Percentiles rank a stretch among this genome's conserved stretches.
These are phyloP conservation scores for Mrakia gelida DNA, from an alignment of 768 basidiomycete genomes.

Conservation along the genomic window DNA sequence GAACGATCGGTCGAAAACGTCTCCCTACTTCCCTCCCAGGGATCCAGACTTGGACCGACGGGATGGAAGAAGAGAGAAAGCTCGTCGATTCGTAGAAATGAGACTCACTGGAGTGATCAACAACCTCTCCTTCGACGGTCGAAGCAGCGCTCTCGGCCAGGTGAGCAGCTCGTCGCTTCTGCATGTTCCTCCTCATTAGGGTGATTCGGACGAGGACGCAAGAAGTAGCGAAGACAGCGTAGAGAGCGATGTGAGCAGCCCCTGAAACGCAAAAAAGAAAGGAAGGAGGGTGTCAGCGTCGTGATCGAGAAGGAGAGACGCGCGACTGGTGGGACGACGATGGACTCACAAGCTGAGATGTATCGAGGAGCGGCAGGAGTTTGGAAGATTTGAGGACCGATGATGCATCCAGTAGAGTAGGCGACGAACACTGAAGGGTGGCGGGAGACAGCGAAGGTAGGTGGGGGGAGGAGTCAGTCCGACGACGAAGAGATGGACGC, in stretches of 20 bases:
- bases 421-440: not conserved
- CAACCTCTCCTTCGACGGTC: not conserved
- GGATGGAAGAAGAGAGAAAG: no score
- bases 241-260: slow-evolving; percentile 45
- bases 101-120: not conserved
- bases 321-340: not conserved
- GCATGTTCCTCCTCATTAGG: slow-evolving; percentile 47
- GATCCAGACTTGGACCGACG: no score
- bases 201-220: slow-evolving; percentile 49
- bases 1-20: slow-evolving; percentile 30
- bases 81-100: not conserved
- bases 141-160: slow-evolving; percentile 33
- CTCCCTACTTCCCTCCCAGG: not conserved
- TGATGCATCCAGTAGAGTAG: slow-evolving; percentile 42
- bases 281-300: slow-evolving; percentile 36
- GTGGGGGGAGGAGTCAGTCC: no score
- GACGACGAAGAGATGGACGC: no score
- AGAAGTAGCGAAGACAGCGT: slow-evolving; percentile 49
- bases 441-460: no score
- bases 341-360: slow-evolving; percentile 47
- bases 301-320: not conserved
- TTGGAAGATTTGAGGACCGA: slow-evolving; percentile 55
- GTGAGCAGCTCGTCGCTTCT: slow-evolving; percentile 41
- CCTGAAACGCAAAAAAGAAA: not conserved
- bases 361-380: slow-evolving; percentile 52